Evolutionary conservation across 2,329 filamentous ascomycete species (phyloP).

Genomic region (Colletotrichum sidae): DNA sequence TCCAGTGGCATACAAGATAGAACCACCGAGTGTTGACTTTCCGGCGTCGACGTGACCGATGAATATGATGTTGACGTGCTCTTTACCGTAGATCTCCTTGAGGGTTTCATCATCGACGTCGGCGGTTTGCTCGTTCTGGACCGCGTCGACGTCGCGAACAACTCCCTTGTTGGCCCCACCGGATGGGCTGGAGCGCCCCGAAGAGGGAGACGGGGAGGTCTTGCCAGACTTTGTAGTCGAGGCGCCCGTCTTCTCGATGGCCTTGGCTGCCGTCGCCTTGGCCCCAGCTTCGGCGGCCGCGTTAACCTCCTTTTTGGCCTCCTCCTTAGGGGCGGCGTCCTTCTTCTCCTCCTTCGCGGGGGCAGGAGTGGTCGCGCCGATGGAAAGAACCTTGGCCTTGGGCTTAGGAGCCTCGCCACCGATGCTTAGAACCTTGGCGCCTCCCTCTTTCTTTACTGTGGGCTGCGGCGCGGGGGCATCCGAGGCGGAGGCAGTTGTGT

Average conservation of each 20-base stretch:
- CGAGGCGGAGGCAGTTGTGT: constrained; percentile 54
- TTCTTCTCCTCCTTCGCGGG: constrained; percentile 57
- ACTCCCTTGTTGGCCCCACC: constrained; percentile 62
- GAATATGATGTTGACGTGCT: constrained; percentile 94
- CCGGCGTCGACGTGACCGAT: constrained; percentile 98
- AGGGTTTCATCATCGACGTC: constrained; percentile 80
- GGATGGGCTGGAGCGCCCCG: constrained; percentile 86
- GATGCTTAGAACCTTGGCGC: constrained; percentile 73
- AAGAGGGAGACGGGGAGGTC: constrained; percentile 84
- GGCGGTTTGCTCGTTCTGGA: constrained; percentile 83
- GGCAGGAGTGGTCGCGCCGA: constrained; percentile 47
- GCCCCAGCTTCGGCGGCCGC: constrained; percentile 73
- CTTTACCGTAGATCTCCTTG: constrained; percentile 96
- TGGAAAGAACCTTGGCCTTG: constrained; percentile 60
- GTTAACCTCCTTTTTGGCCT: constrained; percentile 58
- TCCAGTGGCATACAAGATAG: constrained; percentile 91
- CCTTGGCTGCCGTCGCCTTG: constrained; percentile 88
- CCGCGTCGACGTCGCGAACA: constrained; percentile 80
- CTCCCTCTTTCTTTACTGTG: constrained; percentile 64
- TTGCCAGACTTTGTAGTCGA: constrained; percentile 70
- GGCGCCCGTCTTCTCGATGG: constrained; percentile 89
- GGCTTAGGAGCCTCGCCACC: constrained; percentile 69
- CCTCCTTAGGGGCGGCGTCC: constrained; percentile 57
- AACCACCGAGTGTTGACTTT: constrained; percentile 95
- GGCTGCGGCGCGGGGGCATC: constrained; percentile 61